Base-by-base conservation (phyloP, 2,329 filamentous ascomycete species). In the Colletotrichum sp. region DNA sequence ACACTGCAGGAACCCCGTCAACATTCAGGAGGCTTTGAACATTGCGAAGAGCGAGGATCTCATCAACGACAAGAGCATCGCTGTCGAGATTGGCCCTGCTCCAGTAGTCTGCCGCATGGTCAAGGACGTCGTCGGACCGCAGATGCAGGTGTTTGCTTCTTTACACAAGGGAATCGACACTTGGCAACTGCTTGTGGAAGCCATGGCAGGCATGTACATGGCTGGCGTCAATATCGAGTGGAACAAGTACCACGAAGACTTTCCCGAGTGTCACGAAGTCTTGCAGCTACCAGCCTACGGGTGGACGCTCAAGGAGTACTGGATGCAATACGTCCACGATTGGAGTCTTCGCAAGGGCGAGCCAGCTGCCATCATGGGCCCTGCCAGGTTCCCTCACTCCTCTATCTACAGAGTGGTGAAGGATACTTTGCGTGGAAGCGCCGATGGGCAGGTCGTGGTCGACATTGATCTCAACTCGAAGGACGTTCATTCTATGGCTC, bases 311-410 rank as follows among this genome's bases (percentile, higher is more conserved):
- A 94, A 95, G 86, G 93, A 90, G 76, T 95, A 95, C 81, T 92
- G 90, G 90, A 86, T 91, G 64, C 86, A 89, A 78, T 92, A 91
- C 79, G 83, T 88, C 76, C 92, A 94, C 77, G 92, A 95, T 82
- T 95, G 93, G 92, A 90, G 89, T 28, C 86, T 95, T 48, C 92
- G 89, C 73, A 96, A 95, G 86, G 92, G 93, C n/a, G 90, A 94
- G 77, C 88, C 86, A 38, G 85, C 84, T 13, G 79, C 84, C 32
- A 77, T 82, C 10, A 80, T 86, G 13, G 82, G 70, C 14, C 68
- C 70, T 80, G 28, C 76, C 7, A 75, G 78, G 80, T 28, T 77
- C 12, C 76, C 80, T 7, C 83, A 86, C 56, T 83, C 86, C 30
- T 82, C 86, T 43, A 85, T 91, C 83, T 89, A 83, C 66, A 92